These are phyloP conservation scores for Fimicolochytrium jonesii DNA, from an alignment of 192 early-diverging fungal genomes.

Conservation along the genomic window DNA sequence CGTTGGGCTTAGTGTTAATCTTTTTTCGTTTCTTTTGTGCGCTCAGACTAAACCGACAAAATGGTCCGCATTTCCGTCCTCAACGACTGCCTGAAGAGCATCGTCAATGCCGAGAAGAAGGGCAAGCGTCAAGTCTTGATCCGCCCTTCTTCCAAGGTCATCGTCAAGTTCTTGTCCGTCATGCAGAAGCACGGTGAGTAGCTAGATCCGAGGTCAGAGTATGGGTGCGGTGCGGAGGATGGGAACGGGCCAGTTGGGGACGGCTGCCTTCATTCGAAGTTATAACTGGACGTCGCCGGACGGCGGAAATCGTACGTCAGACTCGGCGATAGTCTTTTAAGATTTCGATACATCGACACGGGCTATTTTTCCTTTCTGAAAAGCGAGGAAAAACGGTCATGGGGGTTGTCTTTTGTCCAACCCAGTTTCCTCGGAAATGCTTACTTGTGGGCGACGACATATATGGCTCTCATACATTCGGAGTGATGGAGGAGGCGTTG, in stretches of 20 bases:
- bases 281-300: slow-evolving; percentile 70
- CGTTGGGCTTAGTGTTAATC: not conserved
- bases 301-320: slow-evolving; percentile 34
- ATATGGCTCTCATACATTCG: no score
- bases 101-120: slow-evolving; percentile 97
- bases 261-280: slow-evolving; percentile 44
- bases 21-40: not conserved
- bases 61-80: slow-evolving; percentile 97
- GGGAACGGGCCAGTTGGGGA: not conserved
- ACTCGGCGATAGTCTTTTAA: slow-evolving; percentile 68
- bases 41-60: slow-evolving; percentile 20
- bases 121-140: slow-evolving; percentile 98
- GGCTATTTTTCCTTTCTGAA: no score
- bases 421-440: no score
- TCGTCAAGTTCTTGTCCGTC: slow-evolving; percentile 97
- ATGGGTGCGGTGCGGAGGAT: no score
- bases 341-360: slow-evolving; percentile 57
- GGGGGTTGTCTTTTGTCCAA: no score
- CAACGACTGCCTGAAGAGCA: slow-evolving; percentile 94
- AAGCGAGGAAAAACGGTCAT: no score
- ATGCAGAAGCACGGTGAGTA: slow-evolving; percentile 97
- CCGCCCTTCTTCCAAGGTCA: slow-evolving; percentile 96
- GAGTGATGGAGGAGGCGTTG: no score
- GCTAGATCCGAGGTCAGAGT: no score
- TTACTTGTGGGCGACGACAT: no score